phyloP scores from a whole-genome alignment of 148 eudicot species.

The Camellia granthamiana region DNA sequence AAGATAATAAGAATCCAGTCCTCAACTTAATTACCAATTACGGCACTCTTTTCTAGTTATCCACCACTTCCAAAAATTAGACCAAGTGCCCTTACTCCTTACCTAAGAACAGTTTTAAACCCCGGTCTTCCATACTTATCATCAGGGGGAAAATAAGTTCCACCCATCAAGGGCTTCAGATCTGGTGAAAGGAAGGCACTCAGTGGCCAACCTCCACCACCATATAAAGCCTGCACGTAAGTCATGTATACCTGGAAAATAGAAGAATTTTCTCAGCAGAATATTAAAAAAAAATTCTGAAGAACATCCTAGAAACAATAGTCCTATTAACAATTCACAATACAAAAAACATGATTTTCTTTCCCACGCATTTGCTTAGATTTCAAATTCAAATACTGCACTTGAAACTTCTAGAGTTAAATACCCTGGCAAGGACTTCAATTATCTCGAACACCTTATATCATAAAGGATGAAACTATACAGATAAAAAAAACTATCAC shows the following conservation, averaged over 20 bases:
- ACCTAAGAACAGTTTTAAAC: constrained; percentile 90
- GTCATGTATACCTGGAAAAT: constrained; percentile 88
- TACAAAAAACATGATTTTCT: not conserved
- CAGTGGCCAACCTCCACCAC: constrained; percentile 99
- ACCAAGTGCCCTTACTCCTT: constrained; percentile 35
- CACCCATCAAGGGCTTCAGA: constrained; percentile 95
- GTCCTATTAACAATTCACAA: not conserved
- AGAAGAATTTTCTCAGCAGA: constrained; percentile 6
- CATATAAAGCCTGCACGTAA: constrained; percentile 89
- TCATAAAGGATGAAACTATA: not conserved
- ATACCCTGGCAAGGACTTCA: not conserved
- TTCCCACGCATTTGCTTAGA: not conserved
- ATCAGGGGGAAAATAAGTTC: constrained; percentile 95
- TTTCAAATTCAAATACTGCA: not conserved
- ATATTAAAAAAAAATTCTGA: not conserved
- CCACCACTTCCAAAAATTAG: not conserved
- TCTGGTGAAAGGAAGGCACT: constrained; percentile 90
- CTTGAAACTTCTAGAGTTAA: too few relatives aligned
- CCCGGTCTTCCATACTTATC: constrained; percentile 93
- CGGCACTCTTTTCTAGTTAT: not conserved
- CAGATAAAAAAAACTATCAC: not conserved
- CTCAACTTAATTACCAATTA: not conserved
- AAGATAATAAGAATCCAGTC: not conserved
- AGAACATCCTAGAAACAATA: not conserved
- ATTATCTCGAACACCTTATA: not conserved